Evolutionary conservation across 1,284 basidiomycete species (phyloP).

Genomic region (Rhodotorula sp.): DNA sequence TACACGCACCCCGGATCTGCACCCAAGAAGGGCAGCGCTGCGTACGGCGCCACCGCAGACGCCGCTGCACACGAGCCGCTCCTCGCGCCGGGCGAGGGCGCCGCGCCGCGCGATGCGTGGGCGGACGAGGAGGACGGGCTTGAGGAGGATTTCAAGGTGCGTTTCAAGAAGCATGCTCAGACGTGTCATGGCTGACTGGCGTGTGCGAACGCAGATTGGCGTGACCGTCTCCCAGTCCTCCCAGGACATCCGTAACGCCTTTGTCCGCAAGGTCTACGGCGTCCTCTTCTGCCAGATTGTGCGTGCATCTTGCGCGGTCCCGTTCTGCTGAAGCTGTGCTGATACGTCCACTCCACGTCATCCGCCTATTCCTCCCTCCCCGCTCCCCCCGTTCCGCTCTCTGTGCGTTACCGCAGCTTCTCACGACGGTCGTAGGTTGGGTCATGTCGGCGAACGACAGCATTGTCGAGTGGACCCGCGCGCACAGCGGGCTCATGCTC

Average conservation of each 20-base stretch:
- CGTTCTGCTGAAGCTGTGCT: too few relatives aligned
- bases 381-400: too few relatives aligned
- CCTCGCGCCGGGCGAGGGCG: constrained; percentile 15
- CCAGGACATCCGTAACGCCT: constrained; percentile 40
- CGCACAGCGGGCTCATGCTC: constrained; percentile 29
- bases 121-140: constrained; percentile 11
- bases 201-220: constrained; percentile 30
- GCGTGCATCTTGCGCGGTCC: not conserved
- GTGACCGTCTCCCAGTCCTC: constrained; percentile 38
- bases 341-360: not conserved
- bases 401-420: too few relatives aligned
- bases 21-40: constrained; percentile 1
- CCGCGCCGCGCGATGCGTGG: constrained; percentile 9
- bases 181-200: not conserved
- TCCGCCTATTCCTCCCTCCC: too few relatives aligned
- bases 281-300: constrained; percentile 43
- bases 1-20: not conserved
- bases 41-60: constrained; percentile 4
- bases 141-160: constrained; percentile 26
- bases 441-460: constrained; percentile 22
- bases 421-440: constrained; percentile 32
- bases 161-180: not conserved
- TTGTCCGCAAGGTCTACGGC: constrained; percentile 45
- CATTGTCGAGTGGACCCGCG: constrained; percentile 30
- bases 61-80: constrained; percentile 7